Evolutionary conservation across 1,284 basidiomycete genomes (phyloP).

Genomic region (Agaricales sp.): DNA sequence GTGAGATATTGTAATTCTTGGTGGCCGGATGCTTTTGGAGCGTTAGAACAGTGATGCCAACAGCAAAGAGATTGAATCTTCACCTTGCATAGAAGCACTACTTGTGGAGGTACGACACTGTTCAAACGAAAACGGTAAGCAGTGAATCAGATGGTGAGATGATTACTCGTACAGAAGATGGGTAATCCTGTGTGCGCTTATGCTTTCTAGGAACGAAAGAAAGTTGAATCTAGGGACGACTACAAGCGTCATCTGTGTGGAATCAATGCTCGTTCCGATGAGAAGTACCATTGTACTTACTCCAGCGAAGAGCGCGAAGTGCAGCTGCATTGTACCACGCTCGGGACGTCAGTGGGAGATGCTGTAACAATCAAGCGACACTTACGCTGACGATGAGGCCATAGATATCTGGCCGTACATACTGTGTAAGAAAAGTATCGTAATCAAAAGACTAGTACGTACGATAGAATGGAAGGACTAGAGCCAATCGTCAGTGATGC

Average conservation of each 20-base stretch:
- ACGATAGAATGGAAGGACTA: slow-evolving; percentile 34
- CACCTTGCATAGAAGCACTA: slow-evolving; percentile 58
- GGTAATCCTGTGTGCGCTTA: slow-evolving; percentile 50
- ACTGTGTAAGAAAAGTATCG: slow-evolving; percentile 12
- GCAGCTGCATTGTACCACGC: not conserved
- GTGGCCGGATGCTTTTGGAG: slow-evolving; percentile 44
- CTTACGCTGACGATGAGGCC: slow-evolving; percentile 47
- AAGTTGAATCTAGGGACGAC: slow-evolving; percentile 62
- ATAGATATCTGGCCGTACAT: slow-evolving; percentile 42
- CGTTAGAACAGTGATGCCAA: not conserved
- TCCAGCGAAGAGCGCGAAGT: not conserved
- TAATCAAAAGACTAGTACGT: slow-evolving; percentile 11
- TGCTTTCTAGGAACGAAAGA: slow-evolving; percentile 45
- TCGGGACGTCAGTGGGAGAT: slow-evolving; percentile 2
- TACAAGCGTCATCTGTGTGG: slow-evolving; percentile 44
- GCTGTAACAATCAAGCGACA: slow-evolving; percentile 9
- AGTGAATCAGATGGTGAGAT: slow-evolving; percentile 8
- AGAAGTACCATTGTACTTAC: slow-evolving; percentile 15
- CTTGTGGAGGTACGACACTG: slow-evolving; percentile 59
- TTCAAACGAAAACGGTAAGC: not conserved
- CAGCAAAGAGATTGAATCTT: not conserved
- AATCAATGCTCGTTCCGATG: slow-evolving; percentile 21
- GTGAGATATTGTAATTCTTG: slow-evolving; percentile 47
- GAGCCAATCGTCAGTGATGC: slow-evolving; percentile 8
- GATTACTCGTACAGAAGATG: slow-evolving; percentile 40